phyloP scores from a whole-genome alignment of 257 asterid genomes.

The Oldenlandia corymbosa region DNA sequence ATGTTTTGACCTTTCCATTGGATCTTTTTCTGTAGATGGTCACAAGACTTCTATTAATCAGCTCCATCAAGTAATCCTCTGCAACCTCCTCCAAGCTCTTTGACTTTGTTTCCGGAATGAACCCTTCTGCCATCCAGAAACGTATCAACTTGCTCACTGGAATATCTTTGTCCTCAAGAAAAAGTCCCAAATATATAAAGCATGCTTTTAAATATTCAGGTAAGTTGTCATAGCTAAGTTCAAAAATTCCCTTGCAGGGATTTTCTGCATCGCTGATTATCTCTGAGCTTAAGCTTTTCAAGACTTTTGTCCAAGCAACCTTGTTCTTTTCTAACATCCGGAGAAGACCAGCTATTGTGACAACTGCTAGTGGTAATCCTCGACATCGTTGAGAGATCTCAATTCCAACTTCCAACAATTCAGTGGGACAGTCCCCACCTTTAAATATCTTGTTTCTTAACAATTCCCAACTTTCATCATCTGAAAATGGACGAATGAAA shows the following conservation, averaged over 20 bases:
- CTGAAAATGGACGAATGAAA: background rate
- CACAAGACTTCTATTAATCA: conserved; percentile 11
- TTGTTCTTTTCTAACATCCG: background rate
- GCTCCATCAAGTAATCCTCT: background rate
- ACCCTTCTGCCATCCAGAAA: conserved; percentile 18
- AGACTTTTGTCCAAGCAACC: background rate
- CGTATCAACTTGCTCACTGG: background rate
- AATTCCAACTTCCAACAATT: background rate
- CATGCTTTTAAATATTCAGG: conserved; percentile 7
- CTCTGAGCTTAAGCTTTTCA: background rate
- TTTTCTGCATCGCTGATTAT: background rate
- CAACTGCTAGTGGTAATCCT: conserved; percentile 15
- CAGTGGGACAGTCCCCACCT: background rate
- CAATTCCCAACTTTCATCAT: conserved; percentile 10
- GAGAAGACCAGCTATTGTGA: conserved; percentile 4
- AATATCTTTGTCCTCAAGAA: background rate
- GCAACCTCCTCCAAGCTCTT: background rate
- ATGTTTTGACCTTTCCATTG: conserved; percentile 1
- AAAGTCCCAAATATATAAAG: conserved; percentile 10
- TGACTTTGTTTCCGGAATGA: background rate
- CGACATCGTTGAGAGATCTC: background rate
- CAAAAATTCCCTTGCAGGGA: background rate
- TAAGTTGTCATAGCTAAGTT: conserved; percentile 13
- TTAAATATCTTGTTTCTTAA: conserved; percentile 3
- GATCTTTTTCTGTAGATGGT: background rate